phyloP scores from a whole-genome alignment of 495 filamentous ascomycete species.

The Paragyromitra xinjiangensis region DNA sequence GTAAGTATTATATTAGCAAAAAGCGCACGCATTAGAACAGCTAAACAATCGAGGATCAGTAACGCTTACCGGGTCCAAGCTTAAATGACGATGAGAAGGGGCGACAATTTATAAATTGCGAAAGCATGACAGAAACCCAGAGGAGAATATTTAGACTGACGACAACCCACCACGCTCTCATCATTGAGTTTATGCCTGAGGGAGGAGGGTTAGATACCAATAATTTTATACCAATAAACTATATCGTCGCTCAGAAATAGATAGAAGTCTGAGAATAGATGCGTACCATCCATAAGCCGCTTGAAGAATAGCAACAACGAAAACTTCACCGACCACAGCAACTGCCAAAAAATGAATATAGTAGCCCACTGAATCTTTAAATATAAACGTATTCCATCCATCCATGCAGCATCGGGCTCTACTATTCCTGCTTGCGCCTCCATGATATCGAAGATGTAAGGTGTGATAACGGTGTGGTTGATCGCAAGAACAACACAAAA shows the following conservation, averaged over 20 bases:
- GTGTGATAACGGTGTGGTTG: conserved; percentile 25
- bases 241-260: background rate
- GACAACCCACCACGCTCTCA: conserved; percentile 21
- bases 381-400: conserved; percentile 16
- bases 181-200: conserved; percentile 20
- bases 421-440: conserved; percentile 24
- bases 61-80: conserved; percentile 12
- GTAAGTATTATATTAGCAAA: background rate
- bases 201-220: background rate
- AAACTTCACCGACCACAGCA: conserved; percentile 30
- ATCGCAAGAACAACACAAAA: conserved; percentile 29
- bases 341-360: conserved; percentile 33
- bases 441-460: conserved; percentile 31
- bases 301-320: conserved; percentile 29
- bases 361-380: conserved; percentile 30
- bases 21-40: background rate
- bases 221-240: background rate
- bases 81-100: conserved; percentile 25
- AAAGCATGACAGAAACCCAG: conserved; percentile 29
- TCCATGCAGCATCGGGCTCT: conserved; percentile 9
- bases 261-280: background rate
- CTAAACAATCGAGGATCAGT: background rate
- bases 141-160: conserved; percentile 13
- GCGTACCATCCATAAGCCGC: conserved; percentile 30
- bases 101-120: conserved; percentile 28